These are phyloP conservation scores for Microcera coccophila DNA, from an alignment of 2,329 filamentous ascomycete genomes.

Conservation along the genomic window DNA sequence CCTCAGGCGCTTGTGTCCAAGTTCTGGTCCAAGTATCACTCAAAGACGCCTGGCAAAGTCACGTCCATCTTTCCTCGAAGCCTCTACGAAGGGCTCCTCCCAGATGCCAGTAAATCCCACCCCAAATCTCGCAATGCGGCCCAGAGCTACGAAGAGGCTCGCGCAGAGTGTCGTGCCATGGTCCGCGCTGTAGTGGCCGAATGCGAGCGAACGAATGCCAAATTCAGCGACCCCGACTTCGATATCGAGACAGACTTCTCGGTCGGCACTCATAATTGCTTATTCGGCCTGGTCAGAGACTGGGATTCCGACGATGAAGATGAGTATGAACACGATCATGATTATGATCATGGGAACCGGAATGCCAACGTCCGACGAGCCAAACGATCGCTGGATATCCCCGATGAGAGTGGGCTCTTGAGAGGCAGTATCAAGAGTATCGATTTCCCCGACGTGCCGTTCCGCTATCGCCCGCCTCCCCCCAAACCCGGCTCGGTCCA, in stretches of 20 bases:
- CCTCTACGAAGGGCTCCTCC: slow-evolving; percentile 34
- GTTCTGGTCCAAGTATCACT: slow-evolving; percentile 42
- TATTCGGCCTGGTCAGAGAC: slow-evolving; percentile 30
- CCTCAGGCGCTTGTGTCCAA: slow-evolving; percentile 40
- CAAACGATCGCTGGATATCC: slow-evolving; percentile 13
- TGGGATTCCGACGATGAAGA: slow-evolving; percentile 13
- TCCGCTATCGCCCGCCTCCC: slow-evolving; percentile 2
- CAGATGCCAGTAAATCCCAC: slow-evolving; percentile 17
- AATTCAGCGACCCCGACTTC: slow-evolving; percentile 44
- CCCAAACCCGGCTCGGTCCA: slow-evolving; percentile 37
- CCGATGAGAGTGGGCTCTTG: slow-evolving; percentile 12
- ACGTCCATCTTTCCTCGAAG: slow-evolving; percentile 43
- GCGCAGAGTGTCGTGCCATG: slow-evolving; percentile 37
- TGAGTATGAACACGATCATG: slow-evolving; percentile 1
- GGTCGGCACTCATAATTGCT: slow-evolving; percentile 36
- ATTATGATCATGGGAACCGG: no score
- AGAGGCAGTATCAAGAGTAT: slow-evolving; percentile 12
- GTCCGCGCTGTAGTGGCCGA: slow-evolving; percentile 39
- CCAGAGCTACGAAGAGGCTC: slow-evolving; percentile 41
- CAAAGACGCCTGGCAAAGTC: slow-evolving; percentile 40
- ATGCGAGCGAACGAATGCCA: slow-evolving; percentile 43
- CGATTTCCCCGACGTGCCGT: slow-evolving; percentile 8
- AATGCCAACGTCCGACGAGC: slow-evolving; percentile 5
- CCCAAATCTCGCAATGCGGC: slow-evolving; percentile 36
- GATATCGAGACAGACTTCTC: slow-evolving; percentile 38